These are phyloP conservation scores for Cyberlindnera maritima DNA, from an alignment of 805 yeast species.

Conservation along the genomic window DNA sequence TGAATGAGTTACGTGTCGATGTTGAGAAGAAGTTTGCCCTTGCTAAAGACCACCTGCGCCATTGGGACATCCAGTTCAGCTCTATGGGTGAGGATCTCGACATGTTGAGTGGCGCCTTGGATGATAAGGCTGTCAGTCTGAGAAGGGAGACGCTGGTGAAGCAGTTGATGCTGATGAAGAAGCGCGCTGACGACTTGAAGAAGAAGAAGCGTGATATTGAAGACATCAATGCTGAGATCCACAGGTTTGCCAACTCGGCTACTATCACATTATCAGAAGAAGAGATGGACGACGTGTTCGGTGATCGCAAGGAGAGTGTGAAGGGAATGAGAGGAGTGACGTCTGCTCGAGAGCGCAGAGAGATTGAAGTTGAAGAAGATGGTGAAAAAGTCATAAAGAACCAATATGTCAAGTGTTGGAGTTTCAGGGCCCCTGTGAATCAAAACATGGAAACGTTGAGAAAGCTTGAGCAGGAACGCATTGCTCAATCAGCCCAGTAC, in stretches of 20 bases:
- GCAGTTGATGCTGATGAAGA: constrained; percentile 12
- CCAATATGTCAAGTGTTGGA: not conserved
- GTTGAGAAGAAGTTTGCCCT: constrained; percentile 10
- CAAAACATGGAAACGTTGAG: not conserved
- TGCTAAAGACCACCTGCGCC: constrained; percentile 11
- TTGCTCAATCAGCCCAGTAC: constrained; percentile 5
- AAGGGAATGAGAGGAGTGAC: constrained; percentile 1
- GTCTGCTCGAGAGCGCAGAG: not conserved
- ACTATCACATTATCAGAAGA: constrained; percentile 9
- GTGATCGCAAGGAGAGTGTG: constrained; percentile 9
- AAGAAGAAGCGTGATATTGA: constrained; percentile 18
- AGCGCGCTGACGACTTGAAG: constrained; percentile 15
- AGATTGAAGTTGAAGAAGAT: not conserved
- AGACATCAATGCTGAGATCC: constrained; percentile 17
- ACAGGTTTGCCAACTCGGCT: not conserved
- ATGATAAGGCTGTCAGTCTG: constrained; percentile 7
- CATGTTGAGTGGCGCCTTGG: constrained; percentile 1
- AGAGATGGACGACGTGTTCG: constrained; percentile 19
- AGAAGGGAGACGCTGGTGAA: constrained; percentile 13
- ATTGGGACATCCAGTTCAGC: constrained; percentile 12
- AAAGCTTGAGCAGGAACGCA: not conserved
- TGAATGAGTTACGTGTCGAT: constrained; percentile 6
- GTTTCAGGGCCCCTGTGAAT: constrained; percentile 2
- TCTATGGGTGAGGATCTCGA: constrained; percentile 5
- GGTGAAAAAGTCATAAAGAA: not conserved